Base-by-base conservation (phyloP, 805 yeast genomes). In the Vanderwaltozyma tropicalis region DNA sequence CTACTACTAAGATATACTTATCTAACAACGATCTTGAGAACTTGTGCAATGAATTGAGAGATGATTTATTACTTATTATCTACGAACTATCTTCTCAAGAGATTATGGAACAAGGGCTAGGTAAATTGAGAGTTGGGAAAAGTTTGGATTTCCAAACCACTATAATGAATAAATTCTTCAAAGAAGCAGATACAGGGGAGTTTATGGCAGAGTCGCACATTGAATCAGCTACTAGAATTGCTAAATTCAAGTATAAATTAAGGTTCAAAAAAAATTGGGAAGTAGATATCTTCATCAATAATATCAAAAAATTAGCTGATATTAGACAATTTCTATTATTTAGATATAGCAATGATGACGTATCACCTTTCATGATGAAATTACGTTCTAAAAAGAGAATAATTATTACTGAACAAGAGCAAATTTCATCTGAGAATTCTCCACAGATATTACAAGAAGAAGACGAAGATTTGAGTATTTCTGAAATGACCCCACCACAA, bases 211-310 rank as follows among this genome's bases (percentile, higher is more conserved):
- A 41, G 12, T 45, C 51, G 4, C 48, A 46, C 34, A 41, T 56
- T 8, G 37, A 40, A 7, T 43, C 52, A 4, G 42, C 57, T n/a
- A 50, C 55, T 10, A 47, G 59, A 37, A 24, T 50, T 8, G 43
- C 50, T 5, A 55, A 52, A 28, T 43, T 42, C 25, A 51, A 47
- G 34, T 55, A 52, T 36, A 52, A 48, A 28, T 32, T 57, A 18
- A 49, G 42, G 37, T 59, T 47, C 40, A 45, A 48, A 28, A 38
- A 46, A 1, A 47, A 53, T 28, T 59, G 63, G 63, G 55, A 50
- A 30, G 34, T 57, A 8, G 57, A 57, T 24, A 53, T 59, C 11
- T 49, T 49, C 35, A 44, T 59, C 20, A 50, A 45, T n/a, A 50
- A 47, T 37, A 45, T 50, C 11, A 45, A 47, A 29, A 50, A 43